Base-by-base conservation (phyloP, 176 grass and related monocot species). In the Aegilops tauschii region DNA sequence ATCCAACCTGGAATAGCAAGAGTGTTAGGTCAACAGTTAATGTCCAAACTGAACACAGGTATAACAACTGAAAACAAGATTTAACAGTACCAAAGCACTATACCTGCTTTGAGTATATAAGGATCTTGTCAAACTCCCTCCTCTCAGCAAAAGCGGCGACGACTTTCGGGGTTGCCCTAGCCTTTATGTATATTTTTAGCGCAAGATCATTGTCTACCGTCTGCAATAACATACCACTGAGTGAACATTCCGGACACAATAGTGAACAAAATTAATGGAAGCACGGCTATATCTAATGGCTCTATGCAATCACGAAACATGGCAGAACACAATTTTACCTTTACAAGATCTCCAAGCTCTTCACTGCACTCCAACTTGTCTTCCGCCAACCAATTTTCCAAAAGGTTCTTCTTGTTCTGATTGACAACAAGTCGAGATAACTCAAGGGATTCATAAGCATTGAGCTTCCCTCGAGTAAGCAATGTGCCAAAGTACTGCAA, bases 141-240 rank as follows among this genome's bases (percentile, higher is more conserved):
- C 92, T 90, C 84, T 99, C 97, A 83, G 97, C 97, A 96, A 99
- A 99, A 90, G 94, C 94, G 74, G 97, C 94, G 61, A 99, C 97
- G 80, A 99, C 97, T 93, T 99, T 99, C 61, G 97, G 97, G 62
- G 97, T 99, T 81, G 92, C 94, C 90, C 92, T 96, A 18, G 97
- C 97, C 87, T 99, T 99, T 85, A 99, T 99, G 84, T 91, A 99
- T 82, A 99, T 96, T 82, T 99, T 99, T 37, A 99, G 88, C 7
- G 97, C 97, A 83, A 99, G 90, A 92, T 99, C 97, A 91, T 93
- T 99, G 89, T 99, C 97, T 77, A 96, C 94, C 52, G 97, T 99
- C 97, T 99, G 83, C 81, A 94, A 42, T 9, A 75, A 77, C 73
- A 9, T 66, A 29, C 67, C 4, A 2, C 2, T 74, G 62, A 77